Percentiles rank a stretch among this genome's conserved stretches.
These are phyloP conservation scores for Colletotrichum sp. DNA, from an alignment of 2,329 filamentous ascomycete species.

Conservation along the genomic window DNA sequence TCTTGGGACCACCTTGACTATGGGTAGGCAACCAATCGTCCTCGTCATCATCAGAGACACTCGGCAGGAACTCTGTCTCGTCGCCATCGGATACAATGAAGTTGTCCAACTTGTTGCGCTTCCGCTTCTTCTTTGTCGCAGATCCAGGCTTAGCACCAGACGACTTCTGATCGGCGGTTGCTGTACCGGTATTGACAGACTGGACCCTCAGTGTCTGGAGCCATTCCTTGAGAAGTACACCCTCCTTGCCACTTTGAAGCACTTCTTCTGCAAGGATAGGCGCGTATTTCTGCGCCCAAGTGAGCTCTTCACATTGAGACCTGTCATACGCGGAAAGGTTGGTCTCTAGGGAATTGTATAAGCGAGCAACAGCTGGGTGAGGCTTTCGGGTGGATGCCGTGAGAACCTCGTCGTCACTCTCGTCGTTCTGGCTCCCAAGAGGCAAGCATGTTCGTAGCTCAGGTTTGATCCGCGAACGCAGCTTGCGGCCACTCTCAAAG, in stretches of 20 bases:
- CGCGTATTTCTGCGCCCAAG: conserved; percentile 88
- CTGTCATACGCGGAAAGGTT: conserved; percentile 81
- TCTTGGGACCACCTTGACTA: conserved; percentile 47
- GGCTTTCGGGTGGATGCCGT: conserved; percentile 23
- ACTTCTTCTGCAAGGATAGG: conserved; percentile 73
- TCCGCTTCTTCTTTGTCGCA: conserved; percentile 64
- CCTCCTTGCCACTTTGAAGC: conserved; percentile 76
- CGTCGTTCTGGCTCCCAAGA: neutral
- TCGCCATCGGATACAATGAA: conserved; percentile 84
- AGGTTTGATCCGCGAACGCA: conserved; percentile 53
- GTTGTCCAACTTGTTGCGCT: conserved; percentile 76
- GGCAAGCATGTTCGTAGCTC: conserved; percentile 45
- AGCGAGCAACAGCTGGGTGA: conserved; percentile 64
- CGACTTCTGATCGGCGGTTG: conserved; percentile 36
- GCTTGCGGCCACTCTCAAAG: conserved; percentile 61
- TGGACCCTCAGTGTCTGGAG: conserved; percentile 76
- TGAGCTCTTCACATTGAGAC: conserved; percentile 72
- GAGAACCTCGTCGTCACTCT: conserved; percentile 41
- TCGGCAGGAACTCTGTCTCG: conserved; percentile 72
- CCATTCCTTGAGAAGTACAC: conserved; percentile 78
- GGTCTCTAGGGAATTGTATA: conserved; percentile 65
- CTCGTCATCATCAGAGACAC: conserved; percentile 68
- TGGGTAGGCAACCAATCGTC: conserved; percentile 36
- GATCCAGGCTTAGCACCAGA: conserved; percentile 28
- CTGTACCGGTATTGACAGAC: conserved; percentile 69